Conservation (phyloP, 208 protist species). For the Trypanosoma mega region DNA sequence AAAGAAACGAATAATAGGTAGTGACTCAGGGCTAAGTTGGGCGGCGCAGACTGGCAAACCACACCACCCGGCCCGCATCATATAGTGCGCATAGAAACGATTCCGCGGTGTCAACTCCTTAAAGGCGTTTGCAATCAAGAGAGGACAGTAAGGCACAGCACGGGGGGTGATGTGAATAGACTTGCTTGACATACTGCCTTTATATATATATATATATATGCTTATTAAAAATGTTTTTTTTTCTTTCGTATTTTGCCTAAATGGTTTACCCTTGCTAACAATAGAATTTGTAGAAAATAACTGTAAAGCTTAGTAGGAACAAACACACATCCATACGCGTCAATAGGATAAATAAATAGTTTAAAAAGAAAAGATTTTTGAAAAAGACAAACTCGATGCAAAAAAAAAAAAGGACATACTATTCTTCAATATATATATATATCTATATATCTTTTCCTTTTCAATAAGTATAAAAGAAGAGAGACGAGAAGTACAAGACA, state of each 20-base stretch:
- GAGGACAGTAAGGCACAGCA: slow-evolving; percentile 57
- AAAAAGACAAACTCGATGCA: too few relatives aligned
- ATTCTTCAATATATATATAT: too few relatives aligned
- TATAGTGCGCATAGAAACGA: slow-evolving; percentile 81
- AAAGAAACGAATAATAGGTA: slow-evolving; percentile 53
- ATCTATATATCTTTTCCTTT: too few relatives aligned
- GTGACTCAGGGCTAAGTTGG: slow-evolving; percentile 63
- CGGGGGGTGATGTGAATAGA: slow-evolving; percentile 53
- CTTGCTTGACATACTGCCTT: neutral
- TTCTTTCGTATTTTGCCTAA: neutral
- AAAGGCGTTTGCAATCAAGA: slow-evolving; percentile 72
- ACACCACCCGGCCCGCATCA: slow-evolving; percentile 57
- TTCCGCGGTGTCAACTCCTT: slow-evolving; percentile 68
- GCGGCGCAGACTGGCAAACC: slow-evolving; percentile 45
- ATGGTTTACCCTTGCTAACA: neutral
- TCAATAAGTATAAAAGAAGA: too few relatives aligned
- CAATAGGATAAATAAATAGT: too few relatives aligned
- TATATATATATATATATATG: too few relatives aligned
- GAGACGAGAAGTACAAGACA: too few relatives aligned
- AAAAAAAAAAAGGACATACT: too few relatives aligned
- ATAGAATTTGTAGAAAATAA: neutral
- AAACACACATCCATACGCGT: too few relatives aligned
- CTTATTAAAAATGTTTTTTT: neutral
- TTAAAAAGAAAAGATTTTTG: too few relatives aligned
- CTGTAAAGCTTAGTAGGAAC: neutral